Evolutionary conservation across 148 eudicot genomes (phyloP).

Genomic region (Rhododendron ovatum): DNA sequence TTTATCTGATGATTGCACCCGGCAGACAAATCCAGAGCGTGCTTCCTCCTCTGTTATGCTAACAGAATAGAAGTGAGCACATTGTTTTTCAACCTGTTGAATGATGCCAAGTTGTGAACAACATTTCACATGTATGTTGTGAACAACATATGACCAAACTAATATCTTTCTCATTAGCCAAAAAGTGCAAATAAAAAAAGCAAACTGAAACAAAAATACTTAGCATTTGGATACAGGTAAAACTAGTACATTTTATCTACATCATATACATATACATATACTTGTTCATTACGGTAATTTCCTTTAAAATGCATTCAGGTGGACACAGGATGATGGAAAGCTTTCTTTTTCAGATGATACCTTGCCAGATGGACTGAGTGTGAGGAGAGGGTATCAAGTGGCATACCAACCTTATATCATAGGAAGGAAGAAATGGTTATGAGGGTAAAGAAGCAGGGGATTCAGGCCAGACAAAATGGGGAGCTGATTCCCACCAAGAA

Average conservation of each 20-base stretch:
- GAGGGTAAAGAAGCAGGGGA: neutral
- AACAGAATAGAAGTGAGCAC: slow-evolving; percentile 90
- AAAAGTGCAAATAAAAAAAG: neutral
- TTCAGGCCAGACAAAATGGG: neutral
- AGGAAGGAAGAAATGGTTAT: neutral
- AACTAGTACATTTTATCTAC: neutral
- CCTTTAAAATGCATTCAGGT: neutral
- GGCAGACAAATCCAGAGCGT: slow-evolving; percentile 70
- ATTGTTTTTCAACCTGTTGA: slow-evolving; percentile 84
- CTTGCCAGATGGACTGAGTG: neutral
- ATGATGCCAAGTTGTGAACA: slow-evolving; percentile 9
- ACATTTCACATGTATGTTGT: neutral
- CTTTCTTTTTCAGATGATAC: neutral
- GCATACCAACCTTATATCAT: neutral
- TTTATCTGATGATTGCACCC: slow-evolving; percentile 79
- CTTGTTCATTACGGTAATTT: neutral
- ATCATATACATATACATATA: neutral
- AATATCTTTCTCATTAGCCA: neutral
- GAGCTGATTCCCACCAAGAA: neutral
- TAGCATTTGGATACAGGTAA: neutral
- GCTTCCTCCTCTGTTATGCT: slow-evolving; percentile 81
- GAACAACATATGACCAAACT: neutral
- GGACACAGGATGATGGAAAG: neutral
- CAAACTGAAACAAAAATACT: neutral
- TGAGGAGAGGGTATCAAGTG: neutral